Percentiles rank a stretch among this genome's conserved stretches.
These are phyloP conservation scores for Collybia mongolica DNA, from an alignment of 768 basidiomycete genomes.

Conservation along the genomic window DNA sequence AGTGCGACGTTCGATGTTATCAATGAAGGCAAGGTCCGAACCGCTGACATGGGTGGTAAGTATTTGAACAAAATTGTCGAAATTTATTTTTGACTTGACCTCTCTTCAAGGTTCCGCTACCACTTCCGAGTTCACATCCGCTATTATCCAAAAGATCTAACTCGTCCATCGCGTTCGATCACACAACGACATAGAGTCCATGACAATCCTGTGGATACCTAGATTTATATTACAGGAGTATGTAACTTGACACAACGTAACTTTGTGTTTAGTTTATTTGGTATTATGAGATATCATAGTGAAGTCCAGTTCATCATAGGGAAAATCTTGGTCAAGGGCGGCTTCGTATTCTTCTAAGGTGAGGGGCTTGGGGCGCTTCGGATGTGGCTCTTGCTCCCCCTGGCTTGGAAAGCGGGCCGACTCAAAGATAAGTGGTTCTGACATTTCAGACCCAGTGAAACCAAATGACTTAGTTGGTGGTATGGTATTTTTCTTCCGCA, in stretches of 20 bases:
- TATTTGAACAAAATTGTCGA: conserved; percentile 11
- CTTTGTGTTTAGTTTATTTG: no score
- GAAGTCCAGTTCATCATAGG: conserved; percentile 45
- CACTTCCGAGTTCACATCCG: conserved; percentile 93
- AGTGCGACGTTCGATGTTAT: conserved; percentile 92
- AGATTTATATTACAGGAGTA: conserved; percentile 13
- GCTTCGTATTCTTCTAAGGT: conserved; percentile 56
- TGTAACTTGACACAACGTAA: conserved; percentile 6
- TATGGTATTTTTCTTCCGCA: conserved; percentile 37
- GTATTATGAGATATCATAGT: no score
- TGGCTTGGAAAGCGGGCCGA: conserved; percentile 6
- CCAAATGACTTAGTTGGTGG: conserved; percentile 12
- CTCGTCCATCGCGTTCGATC: conserved; percentile 3
- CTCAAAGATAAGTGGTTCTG: conserved; percentile 3
- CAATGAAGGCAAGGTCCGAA: conserved; percentile 82
- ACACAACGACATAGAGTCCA: not conserved
- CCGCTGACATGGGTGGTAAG: conserved; percentile 94
- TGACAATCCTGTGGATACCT: conserved; percentile 13
- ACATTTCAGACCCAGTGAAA: conserved; percentile 13
- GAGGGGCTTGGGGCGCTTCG: conserved; percentile 40
- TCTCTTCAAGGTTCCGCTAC: conserved; percentile 67
- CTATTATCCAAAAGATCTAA: conserved; percentile 81
- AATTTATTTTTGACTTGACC: conserved; percentile 4
- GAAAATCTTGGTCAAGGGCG: conserved; percentile 42
- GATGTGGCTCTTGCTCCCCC: conserved; percentile 18